Conservation (phyloP, 805 yeast genomes). For the Metschnikowia similis region DNA sequence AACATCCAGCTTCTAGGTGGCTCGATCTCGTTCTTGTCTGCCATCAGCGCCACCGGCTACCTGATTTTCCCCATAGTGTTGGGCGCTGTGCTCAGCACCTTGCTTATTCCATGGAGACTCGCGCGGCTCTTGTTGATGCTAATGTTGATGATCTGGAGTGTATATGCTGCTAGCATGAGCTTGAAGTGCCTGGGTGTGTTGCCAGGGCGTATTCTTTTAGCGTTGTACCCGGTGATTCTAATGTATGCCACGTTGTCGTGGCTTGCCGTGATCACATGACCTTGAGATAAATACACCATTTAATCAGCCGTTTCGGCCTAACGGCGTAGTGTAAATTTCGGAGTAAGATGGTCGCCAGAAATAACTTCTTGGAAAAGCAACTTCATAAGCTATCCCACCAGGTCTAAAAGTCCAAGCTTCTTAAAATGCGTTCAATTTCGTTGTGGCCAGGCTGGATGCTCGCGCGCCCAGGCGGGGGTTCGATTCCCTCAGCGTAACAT, state of each 20-base stretch:
- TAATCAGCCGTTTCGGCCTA: no score
- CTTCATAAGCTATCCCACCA: no score
- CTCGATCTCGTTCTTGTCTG: conserved; percentile 60
- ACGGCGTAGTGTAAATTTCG: not conserved
- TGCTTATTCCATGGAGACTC: conserved; percentile 45
- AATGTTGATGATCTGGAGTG: conserved; percentile 55
- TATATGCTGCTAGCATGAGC: conserved; percentile 59
- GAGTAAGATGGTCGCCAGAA: no score
- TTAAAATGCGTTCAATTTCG: conserved; percentile 3
- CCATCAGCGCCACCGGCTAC: conserved; percentile 67
- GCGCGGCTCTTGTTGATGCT: conserved; percentile 46
- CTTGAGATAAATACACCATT: no score
- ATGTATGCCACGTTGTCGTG: conserved; percentile 61
- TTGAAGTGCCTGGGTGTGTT: conserved; percentile 62
- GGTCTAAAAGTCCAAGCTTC: no score
- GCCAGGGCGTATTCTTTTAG: conserved; percentile 57
- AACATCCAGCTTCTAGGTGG: conserved; percentile 64
- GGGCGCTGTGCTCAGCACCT: conserved; percentile 45
- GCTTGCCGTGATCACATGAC: conserved; percentile 57
- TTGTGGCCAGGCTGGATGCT: conserved; percentile 17
- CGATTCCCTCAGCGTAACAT: conserved; percentile 20
- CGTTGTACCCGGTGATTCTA: conserved; percentile 62
- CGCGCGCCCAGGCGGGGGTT: conserved; percentile 15
- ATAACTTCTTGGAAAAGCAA: no score
- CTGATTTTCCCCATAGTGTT: conserved; percentile 62